These are phyloP conservation scores for Cruciata laevipes DNA, from an alignment of 257 asterid genomes.

Conservation along the genomic window DNA sequence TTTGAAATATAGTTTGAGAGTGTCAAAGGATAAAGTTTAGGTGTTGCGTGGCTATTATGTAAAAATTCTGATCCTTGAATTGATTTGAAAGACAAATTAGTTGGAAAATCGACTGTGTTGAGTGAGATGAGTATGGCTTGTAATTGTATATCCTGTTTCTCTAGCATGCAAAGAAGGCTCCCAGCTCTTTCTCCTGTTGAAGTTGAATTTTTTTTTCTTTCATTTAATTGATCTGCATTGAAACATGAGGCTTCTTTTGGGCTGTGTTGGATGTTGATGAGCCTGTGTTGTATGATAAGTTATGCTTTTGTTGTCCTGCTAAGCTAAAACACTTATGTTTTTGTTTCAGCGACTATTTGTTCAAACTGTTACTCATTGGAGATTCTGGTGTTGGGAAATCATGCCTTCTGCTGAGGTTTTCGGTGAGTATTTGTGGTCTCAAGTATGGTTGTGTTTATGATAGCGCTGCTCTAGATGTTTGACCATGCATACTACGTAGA, in stretches of 20 bases:
- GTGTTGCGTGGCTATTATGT: background rate
- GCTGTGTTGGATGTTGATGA: background rate
- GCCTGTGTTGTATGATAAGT: background rate
- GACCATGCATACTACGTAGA: background rate
- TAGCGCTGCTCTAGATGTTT: background rate
- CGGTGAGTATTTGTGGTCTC: constrained; percentile 19
- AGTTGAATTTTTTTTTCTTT: background rate
- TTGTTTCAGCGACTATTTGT: constrained; percentile 27
- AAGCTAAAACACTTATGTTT: background rate
- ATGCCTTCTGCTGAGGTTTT: constrained; percentile 33
- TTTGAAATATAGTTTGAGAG: no score
- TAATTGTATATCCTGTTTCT: background rate
- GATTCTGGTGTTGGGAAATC: constrained; percentile 41
- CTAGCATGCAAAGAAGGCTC: background rate
- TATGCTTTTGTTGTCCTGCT: background rate
- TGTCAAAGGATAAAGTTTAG: no score
- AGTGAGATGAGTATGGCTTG: background rate
- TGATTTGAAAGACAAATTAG: background rate
- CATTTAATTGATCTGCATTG: background rate
- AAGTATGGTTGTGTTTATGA: background rate
- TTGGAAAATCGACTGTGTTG: background rate
- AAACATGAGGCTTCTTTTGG: background rate
- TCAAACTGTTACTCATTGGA: constrained; percentile 34
- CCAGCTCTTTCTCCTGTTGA: background rate
- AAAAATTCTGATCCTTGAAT: background rate